Percentiles rank a stretch among this genome's conserved stretches.
phyloP scores from a whole-genome alignment of 352 stramenopile genomes.

The Pythium brachiatum region DNA sequence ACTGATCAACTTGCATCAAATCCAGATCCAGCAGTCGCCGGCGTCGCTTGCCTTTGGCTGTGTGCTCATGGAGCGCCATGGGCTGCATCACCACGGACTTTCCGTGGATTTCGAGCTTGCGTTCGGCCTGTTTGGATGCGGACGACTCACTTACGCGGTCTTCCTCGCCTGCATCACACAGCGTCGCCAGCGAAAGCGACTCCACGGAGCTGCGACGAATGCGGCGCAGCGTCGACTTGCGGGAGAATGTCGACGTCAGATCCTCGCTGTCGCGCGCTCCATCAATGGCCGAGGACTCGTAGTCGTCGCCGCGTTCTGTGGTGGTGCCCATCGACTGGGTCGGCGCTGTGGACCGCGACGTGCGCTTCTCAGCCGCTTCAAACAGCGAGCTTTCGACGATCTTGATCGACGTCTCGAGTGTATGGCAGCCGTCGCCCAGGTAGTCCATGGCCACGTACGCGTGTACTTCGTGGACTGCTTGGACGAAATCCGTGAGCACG shows the following conservation, averaged over 20 bases:
- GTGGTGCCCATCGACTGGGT: background rate
- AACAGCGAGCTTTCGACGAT: conserved; percentile 21
- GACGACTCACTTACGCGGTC: background rate
- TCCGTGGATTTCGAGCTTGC: background rate
- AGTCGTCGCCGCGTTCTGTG: background rate
- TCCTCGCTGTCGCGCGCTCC: background rate
- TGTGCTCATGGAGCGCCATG: background rate
- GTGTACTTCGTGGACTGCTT: conserved; percentile 5
- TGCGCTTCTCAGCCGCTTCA: background rate
- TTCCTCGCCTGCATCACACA: background rate
- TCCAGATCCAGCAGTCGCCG: conserved; percentile 9
- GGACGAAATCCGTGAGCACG: background rate
- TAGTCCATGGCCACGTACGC: conserved; percentile 6
- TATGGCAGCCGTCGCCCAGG: conserved; percentile 11
- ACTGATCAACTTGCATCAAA: background rate
- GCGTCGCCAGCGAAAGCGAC: background rate
- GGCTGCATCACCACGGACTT: conserved; percentile 12
- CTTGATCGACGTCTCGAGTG: conserved; percentile 12
- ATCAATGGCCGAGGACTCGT: background rate
- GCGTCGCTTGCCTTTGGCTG: conserved; percentile 1
- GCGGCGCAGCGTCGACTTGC: background rate
- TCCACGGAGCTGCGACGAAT: background rate
- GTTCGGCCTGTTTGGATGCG: background rate
- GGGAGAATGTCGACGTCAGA: background rate
- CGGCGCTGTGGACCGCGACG: background rate